Percentiles rank a stretch among this genome's conserved stretches.
Conservation (phyloP, 371 early-diverging fungal species). For the Saksenaea vasiformis region DNA sequence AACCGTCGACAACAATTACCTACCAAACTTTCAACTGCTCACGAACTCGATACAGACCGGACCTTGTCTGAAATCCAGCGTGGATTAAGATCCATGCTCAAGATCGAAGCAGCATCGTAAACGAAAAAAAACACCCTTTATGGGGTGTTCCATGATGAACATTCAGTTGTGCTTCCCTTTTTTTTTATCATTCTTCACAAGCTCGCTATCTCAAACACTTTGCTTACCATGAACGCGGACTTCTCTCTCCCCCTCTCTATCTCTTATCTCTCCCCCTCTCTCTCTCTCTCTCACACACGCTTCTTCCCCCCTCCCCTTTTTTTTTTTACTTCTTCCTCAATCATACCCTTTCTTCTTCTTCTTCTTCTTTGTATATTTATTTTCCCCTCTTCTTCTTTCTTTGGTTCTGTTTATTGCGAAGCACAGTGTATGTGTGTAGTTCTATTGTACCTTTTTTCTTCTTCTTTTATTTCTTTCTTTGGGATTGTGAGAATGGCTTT, state of each 20-base stretch:
- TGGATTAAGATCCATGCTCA: constrained; percentile 49
- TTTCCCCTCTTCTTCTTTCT: not conserved
- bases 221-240: constrained; percentile 10
- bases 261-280: constrained; percentile 1
- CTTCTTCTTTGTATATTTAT: constrained; percentile 5
- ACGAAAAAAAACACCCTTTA: not conserved
- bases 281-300: not conserved
- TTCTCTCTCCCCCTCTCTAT: not conserved
- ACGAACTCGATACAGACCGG: constrained; percentile 24
- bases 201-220: constrained; percentile 11
- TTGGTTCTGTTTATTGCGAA: constrained; percentile 3
- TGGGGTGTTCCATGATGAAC: not conserved
- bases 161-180: constrained; percentile 6
- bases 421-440: constrained; percentile 7
- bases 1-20: constrained; percentile 6
- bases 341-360: not conserved
- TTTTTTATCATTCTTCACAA: constrained; percentile 9
- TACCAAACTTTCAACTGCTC: constrained; percentile 24
- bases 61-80: constrained; percentile 51
- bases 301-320: constrained; percentile 4
- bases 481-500: constrained; percentile 6
- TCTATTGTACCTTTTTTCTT: constrained; percentile 4
- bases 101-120: constrained; percentile 31
- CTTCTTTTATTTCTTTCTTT: not conserved
- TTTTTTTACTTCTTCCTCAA: not conserved